Conservation (phyloP, 139 green algal species). For the Pycnococcus provasolii region DNA sequence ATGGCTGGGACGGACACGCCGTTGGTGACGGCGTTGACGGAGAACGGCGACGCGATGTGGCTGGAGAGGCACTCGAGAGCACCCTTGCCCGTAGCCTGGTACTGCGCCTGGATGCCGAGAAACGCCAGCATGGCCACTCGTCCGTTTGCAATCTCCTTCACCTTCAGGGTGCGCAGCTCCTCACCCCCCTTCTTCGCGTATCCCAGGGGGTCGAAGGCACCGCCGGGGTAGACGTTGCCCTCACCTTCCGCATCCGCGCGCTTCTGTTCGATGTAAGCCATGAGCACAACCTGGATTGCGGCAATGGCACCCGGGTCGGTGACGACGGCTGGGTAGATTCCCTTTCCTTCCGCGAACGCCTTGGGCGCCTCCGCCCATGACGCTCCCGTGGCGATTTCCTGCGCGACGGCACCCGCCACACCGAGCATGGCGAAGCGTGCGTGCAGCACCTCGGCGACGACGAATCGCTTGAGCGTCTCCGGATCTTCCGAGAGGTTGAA, state of each 20-base stretch:
- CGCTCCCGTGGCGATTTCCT: constrained; percentile 41
- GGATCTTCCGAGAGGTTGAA: not conserved
- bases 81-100: constrained; percentile 33
- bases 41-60: constrained; percentile 20
- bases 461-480: constrained; percentile 4
- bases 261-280: constrained; percentile 67
- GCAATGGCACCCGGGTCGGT: constrained; percentile 58
- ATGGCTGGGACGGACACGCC: not conserved
- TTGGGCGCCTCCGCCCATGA: constrained; percentile 10
- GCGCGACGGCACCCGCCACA: constrained; percentile 70
- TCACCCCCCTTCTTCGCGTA: constrained; percentile 21
- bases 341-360: constrained; percentile 35
- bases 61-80: constrained; percentile 15
- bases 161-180: constrained; percentile 28
- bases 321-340: constrained; percentile 58
- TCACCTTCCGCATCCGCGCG: constrained; percentile 48
- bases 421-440: constrained; percentile 80
- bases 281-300: constrained; percentile 68
- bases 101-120: constrained; percentile 36
- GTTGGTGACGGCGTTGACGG: not conserved
- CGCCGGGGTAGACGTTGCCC: constrained; percentile 48
- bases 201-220: constrained; percentile 52
- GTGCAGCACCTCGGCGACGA: constrained; percentile 41
- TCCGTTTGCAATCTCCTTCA: constrained; percentile 39
- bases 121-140: constrained; percentile 44